Evolutionary conservation across 140 eudicot genomes (phyloP).

Genomic region (Cichorium intybus): DNA sequence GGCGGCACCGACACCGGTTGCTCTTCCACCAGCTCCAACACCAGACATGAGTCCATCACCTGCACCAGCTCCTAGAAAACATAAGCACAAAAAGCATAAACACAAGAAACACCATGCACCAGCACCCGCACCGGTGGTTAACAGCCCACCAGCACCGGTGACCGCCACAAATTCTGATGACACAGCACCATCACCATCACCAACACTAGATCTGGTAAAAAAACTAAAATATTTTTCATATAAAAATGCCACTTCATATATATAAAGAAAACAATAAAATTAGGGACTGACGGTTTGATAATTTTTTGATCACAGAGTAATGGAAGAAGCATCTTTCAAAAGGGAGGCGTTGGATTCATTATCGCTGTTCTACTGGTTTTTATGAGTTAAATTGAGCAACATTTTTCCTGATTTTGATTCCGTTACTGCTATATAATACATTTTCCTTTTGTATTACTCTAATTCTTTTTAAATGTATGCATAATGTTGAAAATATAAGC

Average conservation of each 20-base stretch:
- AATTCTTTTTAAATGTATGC: conserved; percentile 21
- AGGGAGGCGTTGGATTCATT: conserved; percentile 41
- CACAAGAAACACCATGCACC: conserved; percentile 91
- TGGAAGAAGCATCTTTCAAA: conserved; percentile 42
- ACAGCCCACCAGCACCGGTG: conserved; percentile 93
- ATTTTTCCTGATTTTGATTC: conserved; percentile 15
- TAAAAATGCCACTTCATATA: neutral
- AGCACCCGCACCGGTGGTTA: conserved; percentile 73
- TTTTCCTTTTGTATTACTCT: conserved; percentile 11
- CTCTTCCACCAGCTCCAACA: conserved; percentile 50
- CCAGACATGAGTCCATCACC: conserved; percentile 59
- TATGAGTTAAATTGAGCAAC: conserved; percentile 25
- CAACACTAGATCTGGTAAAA: conserved; percentile 64
- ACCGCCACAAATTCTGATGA: conserved; percentile 48
- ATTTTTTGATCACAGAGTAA: conserved; percentile 51
- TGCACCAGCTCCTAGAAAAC: conserved; percentile 67
- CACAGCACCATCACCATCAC: conserved; percentile 81
- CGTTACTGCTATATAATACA: neutral
- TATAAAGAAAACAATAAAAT: neutral
- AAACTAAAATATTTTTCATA: neutral
- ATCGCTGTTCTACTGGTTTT: conserved; percentile 49
- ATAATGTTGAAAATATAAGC: neutral
- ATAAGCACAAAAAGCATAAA: conserved; percentile 54
- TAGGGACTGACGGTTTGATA: conserved; percentile 23
- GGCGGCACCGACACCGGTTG: conserved; percentile 60